These are phyloP conservation scores for Rossbeevera mucosa DNA, from an alignment of 768 basidiomycete genomes.

Conservation along the genomic window DNA sequence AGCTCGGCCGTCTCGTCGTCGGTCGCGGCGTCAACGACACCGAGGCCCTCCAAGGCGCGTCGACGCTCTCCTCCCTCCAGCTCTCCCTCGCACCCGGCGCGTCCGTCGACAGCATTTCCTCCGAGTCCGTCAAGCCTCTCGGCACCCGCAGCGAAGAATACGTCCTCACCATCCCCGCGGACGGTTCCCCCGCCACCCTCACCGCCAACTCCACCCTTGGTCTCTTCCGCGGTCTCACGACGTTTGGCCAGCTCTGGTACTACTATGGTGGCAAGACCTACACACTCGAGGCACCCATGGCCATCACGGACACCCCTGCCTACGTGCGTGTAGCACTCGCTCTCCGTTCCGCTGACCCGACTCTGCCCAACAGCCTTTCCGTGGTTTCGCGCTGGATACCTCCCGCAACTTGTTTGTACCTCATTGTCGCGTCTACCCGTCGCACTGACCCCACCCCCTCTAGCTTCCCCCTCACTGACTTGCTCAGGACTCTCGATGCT, in stretches of 20 bases:
- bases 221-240: constrained; percentile 49
- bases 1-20: constrained; percentile 38
- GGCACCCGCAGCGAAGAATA: constrained; percentile 44
- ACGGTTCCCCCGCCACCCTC: constrained; percentile 36
- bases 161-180: constrained; percentile 33
- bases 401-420: constrained; percentile 40
- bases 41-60: constrained; percentile 23
- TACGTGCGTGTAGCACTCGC: constrained; percentile 32
- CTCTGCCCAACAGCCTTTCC: constrained; percentile 25
- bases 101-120: constrained; percentile 26
- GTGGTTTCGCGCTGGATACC: constrained; percentile 45
- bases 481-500: constrained; percentile 45
- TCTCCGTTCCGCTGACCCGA: constrained; percentile 3
- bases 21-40: constrained; percentile 35
- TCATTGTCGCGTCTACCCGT: not conserved
- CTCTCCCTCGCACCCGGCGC: constrained; percentile 23
- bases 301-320: constrained; percentile 43
- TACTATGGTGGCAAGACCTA: constrained; percentile 32
- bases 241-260: constrained; percentile 55
- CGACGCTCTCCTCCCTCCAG: constrained; percentile 22
- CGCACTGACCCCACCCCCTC: not conserved
- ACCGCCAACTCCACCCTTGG: constrained; percentile 46
- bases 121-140: constrained; percentile 33
- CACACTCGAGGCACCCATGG: constrained; percentile 36
- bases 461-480: constrained; percentile 37